phyloP scores from a whole-genome alignment of 1,284 basidiomycete genomes.

The Trametes polyzona region DNA sequence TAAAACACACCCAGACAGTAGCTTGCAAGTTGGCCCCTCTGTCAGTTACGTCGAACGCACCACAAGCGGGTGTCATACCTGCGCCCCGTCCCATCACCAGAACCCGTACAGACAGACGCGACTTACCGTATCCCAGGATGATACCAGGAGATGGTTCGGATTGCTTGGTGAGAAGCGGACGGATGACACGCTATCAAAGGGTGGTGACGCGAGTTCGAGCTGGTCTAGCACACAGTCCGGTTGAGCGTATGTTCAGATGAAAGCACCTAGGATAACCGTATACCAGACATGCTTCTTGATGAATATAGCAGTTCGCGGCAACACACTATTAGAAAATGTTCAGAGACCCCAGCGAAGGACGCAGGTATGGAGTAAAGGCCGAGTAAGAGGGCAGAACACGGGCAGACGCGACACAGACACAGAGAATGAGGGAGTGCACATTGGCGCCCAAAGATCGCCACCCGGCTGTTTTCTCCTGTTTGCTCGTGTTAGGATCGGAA shows the following conservation, averaged over 20 bases:
- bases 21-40: neutral
- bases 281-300: no score
- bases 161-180: constrained; percentile 82
- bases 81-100: constrained; percentile 2
- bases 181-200: constrained; percentile 84
- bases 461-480: neutral
- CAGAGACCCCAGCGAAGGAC: no score
- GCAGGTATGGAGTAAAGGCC: no score
- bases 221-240: constrained; percentile 40
- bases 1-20: neutral
- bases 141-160: constrained; percentile 76
- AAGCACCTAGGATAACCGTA: no score
- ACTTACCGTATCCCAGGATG: constrained; percentile 89
- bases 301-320: no score
- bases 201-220: constrained; percentile 66
- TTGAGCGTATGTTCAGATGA: no score
- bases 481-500: no score
- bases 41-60: neutral
- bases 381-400: no score
- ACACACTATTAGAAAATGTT: no score
- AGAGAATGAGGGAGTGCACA: no score
- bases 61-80: neutral
- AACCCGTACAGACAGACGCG: neutral
- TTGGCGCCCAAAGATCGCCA: no score
- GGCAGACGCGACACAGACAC: no score